Percentiles rank a stretch among this genome's conserved stretches.
phyloP scores from a whole-genome alignment of 140 eudicot genomes.

The Erigeron philadelphicus region DNA sequence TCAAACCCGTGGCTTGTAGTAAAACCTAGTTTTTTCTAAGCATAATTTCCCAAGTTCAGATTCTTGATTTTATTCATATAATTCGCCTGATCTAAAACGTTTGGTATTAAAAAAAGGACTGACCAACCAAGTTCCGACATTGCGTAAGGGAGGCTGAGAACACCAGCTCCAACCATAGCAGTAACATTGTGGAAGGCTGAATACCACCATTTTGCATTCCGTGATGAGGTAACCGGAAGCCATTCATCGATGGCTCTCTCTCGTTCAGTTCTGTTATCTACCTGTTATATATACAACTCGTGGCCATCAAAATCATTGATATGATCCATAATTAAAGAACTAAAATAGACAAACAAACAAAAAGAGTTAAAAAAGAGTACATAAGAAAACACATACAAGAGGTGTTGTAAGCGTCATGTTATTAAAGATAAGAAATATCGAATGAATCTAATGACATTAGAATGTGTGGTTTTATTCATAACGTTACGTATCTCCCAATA shows the following conservation, averaged over 20 bases:
- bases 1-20: no score
- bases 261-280: conserved; percentile 39
- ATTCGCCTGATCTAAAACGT: no score
- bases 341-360: background rate
- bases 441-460: conserved; percentile 6
- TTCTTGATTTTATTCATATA: no score
- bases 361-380: background rate
- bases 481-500: conserved; percentile 7
- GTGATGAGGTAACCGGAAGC: conserved; percentile 58
- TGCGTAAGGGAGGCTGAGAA: conserved; percentile 54
- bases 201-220: conserved; percentile 67
- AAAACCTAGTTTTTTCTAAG: no score
- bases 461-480: background rate
- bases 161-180: conserved; percentile 65
- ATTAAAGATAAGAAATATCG: conserved; percentile 19
- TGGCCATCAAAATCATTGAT: conserved; percentile 6
- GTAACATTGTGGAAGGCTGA: conserved; percentile 66
- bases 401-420: conserved; percentile 32
- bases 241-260: conserved; percentile 50
- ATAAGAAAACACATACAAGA: conserved; percentile 19
- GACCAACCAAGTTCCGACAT: conserved; percentile 62
- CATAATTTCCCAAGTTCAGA: no score
- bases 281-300: conserved; percentile 25
- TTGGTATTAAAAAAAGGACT: conserved; percentile 4
- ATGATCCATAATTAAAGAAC: background rate